Evolutionary conservation across 345 rosid genomes (phyloP).

Genomic region (Lepidium didymum): DNA sequence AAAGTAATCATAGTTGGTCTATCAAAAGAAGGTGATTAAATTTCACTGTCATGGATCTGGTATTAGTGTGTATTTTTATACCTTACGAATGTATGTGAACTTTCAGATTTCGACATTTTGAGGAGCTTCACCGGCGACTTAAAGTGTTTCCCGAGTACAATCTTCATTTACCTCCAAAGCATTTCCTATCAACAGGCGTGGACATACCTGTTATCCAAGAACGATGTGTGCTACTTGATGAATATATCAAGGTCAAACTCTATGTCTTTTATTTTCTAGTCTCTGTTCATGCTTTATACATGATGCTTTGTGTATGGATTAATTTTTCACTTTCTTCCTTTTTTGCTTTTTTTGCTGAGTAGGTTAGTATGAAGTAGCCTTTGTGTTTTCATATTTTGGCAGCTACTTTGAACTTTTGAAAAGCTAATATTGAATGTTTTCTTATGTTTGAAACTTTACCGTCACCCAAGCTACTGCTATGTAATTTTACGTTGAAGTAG

Average conservation of each 20-base stretch:
- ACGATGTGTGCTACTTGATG: constrained; percentile 81
- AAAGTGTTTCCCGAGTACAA: constrained; percentile 82
- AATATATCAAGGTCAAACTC: constrained; percentile 71
- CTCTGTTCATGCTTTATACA: constrained; percentile 6
- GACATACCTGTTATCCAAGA: constrained; percentile 77
- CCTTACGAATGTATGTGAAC: not conserved
- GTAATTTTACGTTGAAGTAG: not conserved
- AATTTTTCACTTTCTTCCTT: not conserved
- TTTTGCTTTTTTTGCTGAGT: constrained; percentile 8
- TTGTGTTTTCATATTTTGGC: constrained; percentile 6
- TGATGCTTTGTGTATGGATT: not conserved
- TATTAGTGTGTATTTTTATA: not conserved
- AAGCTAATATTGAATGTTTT: not conserved
- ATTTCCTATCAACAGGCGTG: constrained; percentile 89
- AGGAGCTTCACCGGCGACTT: constrained; percentile 94
- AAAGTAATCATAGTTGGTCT: constrained; percentile 82
- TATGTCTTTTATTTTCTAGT: constrained; percentile 7
- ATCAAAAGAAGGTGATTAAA: constrained; percentile 87
- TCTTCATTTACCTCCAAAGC: constrained; percentile 96
- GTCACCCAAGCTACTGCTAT: not conserved
- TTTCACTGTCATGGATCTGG: constrained; percentile 19
- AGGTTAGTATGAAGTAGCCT: constrained; percentile 3
- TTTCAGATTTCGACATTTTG: constrained; percentile 93
- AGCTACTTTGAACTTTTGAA: constrained; percentile 4
- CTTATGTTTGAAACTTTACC: not conserved